Conservation (phyloP, 2,329 filamentous ascomycete species). For the Penicillium digitatum region DNA sequence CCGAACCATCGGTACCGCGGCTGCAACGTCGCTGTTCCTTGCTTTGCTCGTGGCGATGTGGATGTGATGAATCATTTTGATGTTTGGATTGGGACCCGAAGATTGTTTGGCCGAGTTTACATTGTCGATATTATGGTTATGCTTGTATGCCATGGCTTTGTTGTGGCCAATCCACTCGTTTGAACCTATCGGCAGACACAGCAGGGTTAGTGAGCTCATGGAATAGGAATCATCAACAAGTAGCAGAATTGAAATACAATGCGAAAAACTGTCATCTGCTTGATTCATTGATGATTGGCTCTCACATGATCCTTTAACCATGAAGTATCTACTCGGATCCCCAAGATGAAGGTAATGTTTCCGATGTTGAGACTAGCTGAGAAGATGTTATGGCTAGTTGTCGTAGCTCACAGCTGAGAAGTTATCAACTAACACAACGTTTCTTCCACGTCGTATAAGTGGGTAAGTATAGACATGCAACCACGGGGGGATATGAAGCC, state of each 20-base stretch:
- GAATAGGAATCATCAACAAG: not conserved
- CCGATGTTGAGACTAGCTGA: not conserved
- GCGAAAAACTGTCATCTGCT: not conserved
- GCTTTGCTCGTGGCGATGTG: constrained; percentile 21
- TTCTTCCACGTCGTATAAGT: not conserved
- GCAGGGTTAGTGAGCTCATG: not conserved
- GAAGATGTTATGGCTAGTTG: not conserved
- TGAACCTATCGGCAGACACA: not conserved
- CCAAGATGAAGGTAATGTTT: not conserved
- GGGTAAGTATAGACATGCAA: not conserved
- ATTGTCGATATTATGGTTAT: constrained; percentile 10
- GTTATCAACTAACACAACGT: not conserved
- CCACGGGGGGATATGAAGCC: not conserved
- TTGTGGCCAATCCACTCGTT: constrained; percentile 6
- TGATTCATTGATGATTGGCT: not conserved
- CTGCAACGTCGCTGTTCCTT: constrained; percentile 20
- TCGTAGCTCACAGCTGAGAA: not conserved
- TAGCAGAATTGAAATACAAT: not conserved
- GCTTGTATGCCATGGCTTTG: constrained; percentile 1
- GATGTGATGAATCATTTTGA: constrained; percentile 12
- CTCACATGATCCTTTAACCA: not conserved
- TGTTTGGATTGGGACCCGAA: not conserved
- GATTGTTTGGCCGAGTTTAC: constrained; percentile 1
- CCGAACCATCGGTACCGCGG: constrained; percentile 19
- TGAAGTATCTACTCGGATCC: not conserved